Evolutionary conservation across 352 stramenopile species (phyloP), one percentile per base, ranked within the genome.

Genomic region (Phytophthora megakarya): DNA sequence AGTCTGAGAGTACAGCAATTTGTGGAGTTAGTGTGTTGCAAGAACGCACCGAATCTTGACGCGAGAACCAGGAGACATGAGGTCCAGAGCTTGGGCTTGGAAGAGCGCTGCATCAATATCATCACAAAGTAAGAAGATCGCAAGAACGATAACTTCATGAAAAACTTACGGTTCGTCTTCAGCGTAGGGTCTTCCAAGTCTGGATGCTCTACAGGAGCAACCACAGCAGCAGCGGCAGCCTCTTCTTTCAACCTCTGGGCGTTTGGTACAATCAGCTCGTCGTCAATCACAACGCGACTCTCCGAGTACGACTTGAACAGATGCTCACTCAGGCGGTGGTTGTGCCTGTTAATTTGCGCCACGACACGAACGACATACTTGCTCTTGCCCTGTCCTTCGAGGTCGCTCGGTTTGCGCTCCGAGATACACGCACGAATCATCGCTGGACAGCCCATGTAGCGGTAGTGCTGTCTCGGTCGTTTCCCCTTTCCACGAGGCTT

Each of bases 291-390:
- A 12, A 93, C 85, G n/a, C 85, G 85, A 62, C 78, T 92, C 48
- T 93, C 85, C 40, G 85, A 86, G 66, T 93, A 93, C 50, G 85
- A 93, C 70, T 93, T 93, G 70, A 91, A 93, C 50, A 93, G 62
- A 55, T 93, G 85, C 51, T 93, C 85, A 48, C 85, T 93, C 49
- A 93, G 59, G n/a, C 83, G 79, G 59, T 93, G 85, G 63, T 93
- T 93, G 55, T 93, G 85, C 56, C 88, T 84, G 55, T 93, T 93
- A 50, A 93, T 93, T 76, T 93, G 84, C 11, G 85, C 85, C 21
- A 92, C 83, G 15, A 93, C 85, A 15, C 85, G 85, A n/a, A 93
- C 85, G 37, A 92, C 73, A 62, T 93, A 93, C 46, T 91, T 92
- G 71, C 66, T 80, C 61, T 91, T 90, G 16, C 72, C 72, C 10